Evolutionary conservation across 2,329 filamentous ascomycete species (phyloP), one percentile per base, ranked within the genome.

Genomic region (Nannizzia gypsea): DNA sequence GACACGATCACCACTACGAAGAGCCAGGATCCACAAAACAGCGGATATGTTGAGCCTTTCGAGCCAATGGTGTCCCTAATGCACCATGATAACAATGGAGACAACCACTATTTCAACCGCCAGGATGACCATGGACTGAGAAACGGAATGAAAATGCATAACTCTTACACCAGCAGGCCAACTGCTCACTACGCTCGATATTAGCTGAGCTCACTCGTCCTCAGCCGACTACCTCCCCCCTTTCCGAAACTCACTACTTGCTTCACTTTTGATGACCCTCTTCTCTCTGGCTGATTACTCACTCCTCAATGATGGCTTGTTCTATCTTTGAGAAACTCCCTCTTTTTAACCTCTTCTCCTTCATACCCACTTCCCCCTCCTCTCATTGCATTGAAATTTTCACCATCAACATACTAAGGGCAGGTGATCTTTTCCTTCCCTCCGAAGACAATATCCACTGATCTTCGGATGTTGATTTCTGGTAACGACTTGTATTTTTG

Each of bases 41-140:
- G 60, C 44, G 61, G 64, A 24, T 71, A 68, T 48, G 64, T 68
- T n/a, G 68, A 70, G 46, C 31, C 65, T 0, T 72, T 68, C 60
- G 69, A 71, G 57, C 63, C 69, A 8, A 68, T 73, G 67, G 65
- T 68, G 6, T 62, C 69, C 31, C 64, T 68, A 36, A 64, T 71
- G 28, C 62, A 68, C 4, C 68, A 65, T 56, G 68, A 70, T 42
- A 66, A 68, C 20, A 64, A 64, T 9, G 66, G 68, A 34, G 55
- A 60, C 34, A 63, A 63, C 11, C 66, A 66, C 40, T 70, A 67
- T 57, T 61, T 69, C n/a, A 70, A 70, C 56, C 67, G 65, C 31
- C 55, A 57, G 24, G 56, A 58, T 48, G 56, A 58, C 22, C 56
- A 57, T 31, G 56, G 56, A 6, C 36, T 58, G 9, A 58, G 42